phyloP scores from a whole-genome alignment of 495 filamentous ascomycete genomes.

The Clohesyomyces aquaticus region DNA sequence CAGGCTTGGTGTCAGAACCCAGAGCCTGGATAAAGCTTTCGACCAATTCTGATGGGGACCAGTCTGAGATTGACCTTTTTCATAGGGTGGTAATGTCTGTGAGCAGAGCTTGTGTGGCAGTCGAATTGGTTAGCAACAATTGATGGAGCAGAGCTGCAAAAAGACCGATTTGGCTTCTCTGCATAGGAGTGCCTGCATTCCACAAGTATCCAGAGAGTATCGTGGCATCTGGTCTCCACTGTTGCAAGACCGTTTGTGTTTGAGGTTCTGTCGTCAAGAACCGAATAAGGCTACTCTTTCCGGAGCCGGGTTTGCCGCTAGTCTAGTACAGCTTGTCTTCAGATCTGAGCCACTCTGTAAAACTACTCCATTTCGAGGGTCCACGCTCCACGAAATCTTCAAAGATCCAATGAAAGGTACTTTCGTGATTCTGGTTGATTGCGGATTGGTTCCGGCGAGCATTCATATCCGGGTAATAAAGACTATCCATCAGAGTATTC shows the following conservation, averaged over 20 bases:
- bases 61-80: conserved; percentile 3
- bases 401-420: conserved; percentile 3
- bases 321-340: conserved; percentile 4
- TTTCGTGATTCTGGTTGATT: not conserved
- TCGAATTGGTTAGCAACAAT: not conserved
- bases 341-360: conserved; percentile 5
- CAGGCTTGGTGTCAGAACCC: not conserved
- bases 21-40: not conserved
- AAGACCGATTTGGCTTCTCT: not conserved
- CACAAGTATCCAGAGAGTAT: conserved; percentile 5
- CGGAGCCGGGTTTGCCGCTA: conserved; percentile 3
- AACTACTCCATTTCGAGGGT: not conserved
- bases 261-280: not conserved
- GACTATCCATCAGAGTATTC: not conserved
- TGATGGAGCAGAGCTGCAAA: conserved; percentile 3
- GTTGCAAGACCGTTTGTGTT: not conserved
- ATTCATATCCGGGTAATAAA: conserved; percentile 4
- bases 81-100: not conserved
- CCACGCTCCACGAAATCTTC: not conserved
- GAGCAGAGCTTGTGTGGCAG: not conserved
- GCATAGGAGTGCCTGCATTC: conserved; percentile 1
- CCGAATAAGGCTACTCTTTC: conserved; percentile 6
- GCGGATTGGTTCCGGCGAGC: not conserved
- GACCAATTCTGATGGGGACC: not conserved
- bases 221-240: not conserved